Base-by-base conservation (phyloP, 1,284 basidiomycete genomes). In the Cystobasidiaceae sp. region DNA sequence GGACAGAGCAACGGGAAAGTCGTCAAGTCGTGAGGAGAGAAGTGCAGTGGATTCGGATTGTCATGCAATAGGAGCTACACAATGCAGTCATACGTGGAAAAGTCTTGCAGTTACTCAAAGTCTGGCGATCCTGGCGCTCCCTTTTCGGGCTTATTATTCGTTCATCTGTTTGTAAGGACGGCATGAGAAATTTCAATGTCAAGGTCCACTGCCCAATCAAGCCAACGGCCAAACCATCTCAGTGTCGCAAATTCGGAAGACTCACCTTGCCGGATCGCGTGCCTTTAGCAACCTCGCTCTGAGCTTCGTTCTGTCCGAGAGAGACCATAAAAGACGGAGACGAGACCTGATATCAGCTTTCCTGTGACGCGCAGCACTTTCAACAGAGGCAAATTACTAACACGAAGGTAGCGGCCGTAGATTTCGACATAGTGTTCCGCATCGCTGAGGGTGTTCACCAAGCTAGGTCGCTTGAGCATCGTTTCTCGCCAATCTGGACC, bases 231-330 rank as follows among this genome's bases (percentile, higher is more conserved):
- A n/a, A n/a, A n/a, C n/a, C 25, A 23, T 23, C 7, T 48, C 4
- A 4, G 13, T 25, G 11, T 25, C 45, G 19, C 19, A 23, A 19
- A 28, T 9, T 27, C 9, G 25, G 5, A 66, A 82, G 82, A 71
- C 83, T 77, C 3, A 69, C 70, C 65, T 77, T 76, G 11, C 83
- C 83, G 23, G 76, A 79, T 57, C 83, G 78, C 21, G 80, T 82
- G 0, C 83, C 84, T 70, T 83, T 84, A 1, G 84, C 84, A 23
- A 79, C 81, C 69, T 83, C 82, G 69, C 83, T 83, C 75, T 84
- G 81, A 8, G 84, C 82, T 69, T 83, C 82, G 68, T 85, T 80
- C 11, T 79, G 77, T n/a, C n/a, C n/a, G 39, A 85, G 15, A 13
- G 4, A 28, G 23, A 32, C n/a, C n/a, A n/a, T 50, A 30, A 25